Evolutionary conservation across 164 flowering plant genomes (phyloP).

Genomic region (Piper betle): DNA sequence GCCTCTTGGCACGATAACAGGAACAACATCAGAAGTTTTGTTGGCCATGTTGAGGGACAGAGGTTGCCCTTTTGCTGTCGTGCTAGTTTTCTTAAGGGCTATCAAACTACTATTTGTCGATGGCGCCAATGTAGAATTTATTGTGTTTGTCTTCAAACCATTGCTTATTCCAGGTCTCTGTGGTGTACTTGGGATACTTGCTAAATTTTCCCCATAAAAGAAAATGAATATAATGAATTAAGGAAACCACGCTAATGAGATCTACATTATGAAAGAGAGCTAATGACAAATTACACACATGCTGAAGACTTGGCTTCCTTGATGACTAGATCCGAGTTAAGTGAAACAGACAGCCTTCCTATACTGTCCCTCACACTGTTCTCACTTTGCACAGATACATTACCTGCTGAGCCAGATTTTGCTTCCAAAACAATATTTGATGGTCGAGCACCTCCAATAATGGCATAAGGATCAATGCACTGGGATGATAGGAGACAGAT

Average conservation of each 20-base stretch:
- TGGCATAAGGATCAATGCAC: conserved; percentile 79
- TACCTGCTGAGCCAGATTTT: conserved; percentile 46
- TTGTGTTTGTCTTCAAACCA: conserved; percentile 27
- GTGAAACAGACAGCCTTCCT: conserved; percentile 59
- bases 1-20: conserved; percentile 43
- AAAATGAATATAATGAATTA: not conserved
- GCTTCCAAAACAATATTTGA: conserved; percentile 39
- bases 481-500: conserved; percentile 19
- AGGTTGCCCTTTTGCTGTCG: conserved; percentile 32
- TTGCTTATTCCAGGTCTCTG: conserved; percentile 40
- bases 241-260: not conserved
- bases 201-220: conserved; percentile 40
- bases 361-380: conserved; percentile 42
- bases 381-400: conserved; percentile 38
- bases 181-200: conserved; percentile 67
- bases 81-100: conserved; percentile 31
- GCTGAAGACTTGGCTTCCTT: conserved; percentile 56
- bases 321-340: conserved; percentile 38
- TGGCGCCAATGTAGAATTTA: conserved; percentile 26
- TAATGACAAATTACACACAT: conserved; percentile 31
- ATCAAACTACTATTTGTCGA: conserved; percentile 14
- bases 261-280: not conserved
- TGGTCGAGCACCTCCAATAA: conserved; percentile 19
- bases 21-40: conserved; percentile 52
- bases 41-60: conserved; percentile 29